phyloP scores from a whole-genome alignment of 2,329 filamentous ascomycete species.

The Calonectria multiphialidica region DNA sequence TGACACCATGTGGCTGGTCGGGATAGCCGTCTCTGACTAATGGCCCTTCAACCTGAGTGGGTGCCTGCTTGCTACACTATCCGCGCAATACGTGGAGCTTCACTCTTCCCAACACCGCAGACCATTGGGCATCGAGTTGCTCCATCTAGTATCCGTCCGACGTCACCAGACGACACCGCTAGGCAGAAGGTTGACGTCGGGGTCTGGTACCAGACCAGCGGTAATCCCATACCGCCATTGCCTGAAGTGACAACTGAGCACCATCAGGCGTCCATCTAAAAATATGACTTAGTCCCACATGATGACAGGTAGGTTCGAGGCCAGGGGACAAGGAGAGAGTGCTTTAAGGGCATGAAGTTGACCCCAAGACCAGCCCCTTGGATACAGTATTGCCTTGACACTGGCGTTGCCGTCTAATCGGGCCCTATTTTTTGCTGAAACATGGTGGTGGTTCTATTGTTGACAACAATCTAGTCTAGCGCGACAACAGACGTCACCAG shows the following conservation, averaged over 20 bases:
- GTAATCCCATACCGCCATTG: background rate
- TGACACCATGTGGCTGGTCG: background rate
- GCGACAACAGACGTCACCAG: background rate
- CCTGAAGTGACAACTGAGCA: background rate
- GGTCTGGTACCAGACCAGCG: background rate
- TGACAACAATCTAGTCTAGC: background rate
- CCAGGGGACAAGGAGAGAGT: background rate
- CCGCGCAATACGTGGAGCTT: background rate
- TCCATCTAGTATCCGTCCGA: background rate
- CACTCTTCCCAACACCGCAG: background rate
- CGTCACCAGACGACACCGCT: background rate
- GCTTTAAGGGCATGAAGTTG: background rate
- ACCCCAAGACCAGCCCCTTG: background rate
- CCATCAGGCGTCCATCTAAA: background rate
- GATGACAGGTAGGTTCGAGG: background rate
- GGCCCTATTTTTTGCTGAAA: slow-evolving; percentile 3
- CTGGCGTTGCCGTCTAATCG: background rate
- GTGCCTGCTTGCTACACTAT: background rate
- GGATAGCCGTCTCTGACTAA: background rate
- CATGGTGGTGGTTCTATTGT: background rate
- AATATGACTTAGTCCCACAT: background rate
- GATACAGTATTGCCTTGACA: background rate
- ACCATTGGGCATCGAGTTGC: background rate
- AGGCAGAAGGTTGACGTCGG: background rate
- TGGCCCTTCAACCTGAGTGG: background rate